A percentile compares a stretch with the other conserved stretches of the same genome.
phyloP scores from a whole-genome alignment of 2,329 filamentous ascomycete species.

The Diaporthe sp. region DNA sequence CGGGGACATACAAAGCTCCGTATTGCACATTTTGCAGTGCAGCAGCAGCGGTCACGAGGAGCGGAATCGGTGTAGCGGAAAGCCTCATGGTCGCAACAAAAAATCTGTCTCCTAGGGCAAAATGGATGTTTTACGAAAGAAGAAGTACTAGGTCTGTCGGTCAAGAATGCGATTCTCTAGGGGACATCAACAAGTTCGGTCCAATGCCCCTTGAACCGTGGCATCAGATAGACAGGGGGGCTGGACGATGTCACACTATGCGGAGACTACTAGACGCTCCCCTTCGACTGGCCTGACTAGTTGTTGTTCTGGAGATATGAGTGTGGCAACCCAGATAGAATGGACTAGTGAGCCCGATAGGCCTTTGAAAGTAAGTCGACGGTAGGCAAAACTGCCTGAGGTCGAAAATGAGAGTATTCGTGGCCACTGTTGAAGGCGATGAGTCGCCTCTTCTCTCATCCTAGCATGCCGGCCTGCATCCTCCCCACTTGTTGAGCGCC shows the following conservation, averaged over 20 bases:
- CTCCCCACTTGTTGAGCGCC: neutral
- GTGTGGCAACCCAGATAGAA: neutral
- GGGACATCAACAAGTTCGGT: neutral
- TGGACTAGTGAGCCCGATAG: neutral
- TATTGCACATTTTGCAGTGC: constrained; percentile 33
- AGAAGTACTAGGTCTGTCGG: neutral
- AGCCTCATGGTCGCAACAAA: constrained; percentile 16
- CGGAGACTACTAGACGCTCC: neutral
- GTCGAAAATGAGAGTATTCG: too few species aligned
- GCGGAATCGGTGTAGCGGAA: constrained; percentile 6
- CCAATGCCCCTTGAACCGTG: neutral
- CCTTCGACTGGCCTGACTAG: neutral
- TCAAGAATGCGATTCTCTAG: neutral
- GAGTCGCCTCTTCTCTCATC: neutral
- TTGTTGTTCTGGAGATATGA: neutral
- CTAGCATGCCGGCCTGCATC: neutral
- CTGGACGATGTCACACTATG: neutral
- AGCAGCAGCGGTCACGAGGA: neutral
- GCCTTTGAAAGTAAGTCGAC: neutral
- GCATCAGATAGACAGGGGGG: constrained; percentile 14
- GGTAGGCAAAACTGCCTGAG: neutral
- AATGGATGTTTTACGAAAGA: neutral
- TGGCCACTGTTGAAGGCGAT: neutral
- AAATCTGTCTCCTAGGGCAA: neutral
- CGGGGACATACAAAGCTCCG: constrained; percentile 36